A percentile compares a stretch with the other conserved stretches of the same genome.
Conservation (phyloP, 768 basidiomycete genomes). For the Gloeophyllum trabeum region DNA sequence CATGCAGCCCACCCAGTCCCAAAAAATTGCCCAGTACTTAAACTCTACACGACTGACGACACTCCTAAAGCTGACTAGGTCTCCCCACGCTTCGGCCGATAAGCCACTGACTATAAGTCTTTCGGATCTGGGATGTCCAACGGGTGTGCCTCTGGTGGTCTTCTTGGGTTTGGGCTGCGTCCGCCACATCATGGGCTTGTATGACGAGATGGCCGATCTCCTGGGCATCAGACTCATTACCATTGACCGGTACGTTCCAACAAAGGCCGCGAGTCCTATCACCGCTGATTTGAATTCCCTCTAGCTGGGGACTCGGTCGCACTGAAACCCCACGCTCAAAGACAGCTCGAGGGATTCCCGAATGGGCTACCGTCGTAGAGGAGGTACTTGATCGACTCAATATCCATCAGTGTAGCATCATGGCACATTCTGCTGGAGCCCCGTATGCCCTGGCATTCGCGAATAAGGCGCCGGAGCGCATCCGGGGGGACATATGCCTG, state of each 20-base stretch:
- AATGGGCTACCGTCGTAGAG: constrained; percentile 87
- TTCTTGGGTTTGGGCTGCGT: constrained; percentile 94
- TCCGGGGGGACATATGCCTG: constrained; percentile 77
- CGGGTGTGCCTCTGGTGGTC: constrained; percentile 82
- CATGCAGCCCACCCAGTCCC: constrained; percentile 39
- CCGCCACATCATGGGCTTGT: constrained; percentile 87
- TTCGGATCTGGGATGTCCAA: constrained; percentile 82
- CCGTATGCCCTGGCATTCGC: constrained; percentile 90
- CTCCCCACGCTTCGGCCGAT: constrained; percentile 68
- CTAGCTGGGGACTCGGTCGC: constrained; percentile 85
- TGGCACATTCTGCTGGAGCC: constrained; percentile 94
- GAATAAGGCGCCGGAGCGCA: constrained; percentile 59
- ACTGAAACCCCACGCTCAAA: constrained; percentile 59
- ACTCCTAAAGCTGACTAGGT: constrained; percentile 64
- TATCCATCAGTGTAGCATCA: constrained; percentile 72
- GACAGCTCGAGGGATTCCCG: constrained; percentile 68
- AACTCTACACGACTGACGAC: constrained; percentile 82
- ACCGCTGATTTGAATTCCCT: constrained; percentile 3
- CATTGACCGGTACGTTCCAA: constrained; percentile 63
- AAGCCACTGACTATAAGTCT: constrained; percentile 76
- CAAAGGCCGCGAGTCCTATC: neutral
- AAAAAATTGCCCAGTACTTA: constrained; percentile 76
- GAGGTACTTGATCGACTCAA: constrained; percentile 78
- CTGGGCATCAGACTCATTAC: constrained; percentile 84
- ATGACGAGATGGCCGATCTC: constrained; percentile 91